Evolutionary conservation across 202 grass and related monocot genomes (phyloP), one percentile per base, ranked within the genome.

Genomic region (Elaeis oleifera): DNA sequence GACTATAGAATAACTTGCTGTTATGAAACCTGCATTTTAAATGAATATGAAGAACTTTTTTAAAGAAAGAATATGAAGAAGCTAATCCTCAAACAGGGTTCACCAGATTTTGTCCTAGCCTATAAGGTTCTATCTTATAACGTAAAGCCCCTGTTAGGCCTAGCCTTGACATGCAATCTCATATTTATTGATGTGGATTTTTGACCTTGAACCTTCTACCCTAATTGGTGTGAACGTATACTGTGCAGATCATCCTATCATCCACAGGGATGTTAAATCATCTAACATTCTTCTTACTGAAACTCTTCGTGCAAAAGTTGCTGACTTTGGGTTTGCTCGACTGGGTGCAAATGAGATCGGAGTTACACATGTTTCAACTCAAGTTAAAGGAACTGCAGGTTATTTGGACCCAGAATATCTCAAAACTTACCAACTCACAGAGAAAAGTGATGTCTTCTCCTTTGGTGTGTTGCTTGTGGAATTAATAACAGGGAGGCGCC

Each of bases 391-490:
- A 59, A 59, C 60, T 16, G 58, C 60, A 31, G 26, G 58, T 25
- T 72, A 72, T 56, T 51, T 50, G n/a, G 70, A 72, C 51, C 70
- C 70, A 22, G 70, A 72, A 22, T 72, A 61, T 52, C 57, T 72
- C 50, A 53, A 19, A 21, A 72, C 70, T 6, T 72, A 51, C 24
- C 58, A 60, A 52, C 57, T 59, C 25, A 59, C 57, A 28, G 57
- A 59, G 57, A 59, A 59, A 24, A 59, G 57, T 17, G 57, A 72
- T 9, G 70, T 72, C 5, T 72, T 52, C 21, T 72, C 70, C 18
- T 72, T 72, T 53, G 70, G 70, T 7, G 70, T 72, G 23, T 58
- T 72, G 58, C 70, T 72, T 36, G 70, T 72, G 23, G 70, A 72
- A 22, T 61, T 62, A 6, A 49, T 62, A 4, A 53, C 70, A 2